These are phyloP conservation scores for Hyparrhenia diplandra DNA, from an alignment of 176 grass and related monocot genomes.

Conservation along the genomic window DNA sequence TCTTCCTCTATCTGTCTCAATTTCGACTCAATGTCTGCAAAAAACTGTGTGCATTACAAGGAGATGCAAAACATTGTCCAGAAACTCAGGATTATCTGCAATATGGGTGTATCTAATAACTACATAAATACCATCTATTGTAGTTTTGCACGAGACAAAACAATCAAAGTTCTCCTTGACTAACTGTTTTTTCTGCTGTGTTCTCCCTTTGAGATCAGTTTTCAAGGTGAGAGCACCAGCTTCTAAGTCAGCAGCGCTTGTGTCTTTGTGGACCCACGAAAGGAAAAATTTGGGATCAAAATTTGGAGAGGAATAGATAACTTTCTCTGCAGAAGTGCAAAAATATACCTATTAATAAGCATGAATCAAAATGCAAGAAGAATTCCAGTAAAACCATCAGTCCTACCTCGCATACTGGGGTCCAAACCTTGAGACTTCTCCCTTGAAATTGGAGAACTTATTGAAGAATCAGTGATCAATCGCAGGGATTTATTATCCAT, in stretches of 20 bases:
- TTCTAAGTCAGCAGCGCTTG: slow-evolving; percentile 94
- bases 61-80: not conserved
- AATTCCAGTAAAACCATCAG: slow-evolving; percentile 22
- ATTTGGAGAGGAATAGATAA: slow-evolving; percentile 87
- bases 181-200: slow-evolving; percentile 97
- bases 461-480: slow-evolving; percentile 81
- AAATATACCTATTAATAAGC: slow-evolving; percentile 13
- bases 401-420: slow-evolving; percentile 77
- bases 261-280: slow-evolving; percentile 91
- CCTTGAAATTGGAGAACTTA: slow-evolving; percentile 88
- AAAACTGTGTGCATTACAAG: slow-evolving; percentile 27
- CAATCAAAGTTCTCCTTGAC: slow-evolving; percentile 99
- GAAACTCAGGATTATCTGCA: slow-evolving; percentile 13
- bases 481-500: slow-evolving; percentile 95
- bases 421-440: slow-evolving; percentile 78
- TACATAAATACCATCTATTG: slow-evolving; percentile 80
- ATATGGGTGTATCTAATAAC: slow-evolving; percentile 9
- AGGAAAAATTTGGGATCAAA: slow-evolving; percentile 98
- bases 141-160: slow-evolving; percentile 99
- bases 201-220: slow-evolving; percentile 98
- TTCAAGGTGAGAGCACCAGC: slow-evolving; percentile 92
- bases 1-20: slow-evolving; percentile 99
- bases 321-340: slow-evolving; percentile 73
- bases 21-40: slow-evolving; percentile 89
- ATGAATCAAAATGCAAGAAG: slow-evolving; percentile 11